phyloP scores from a whole-genome alignment of 306 rosid species.

The Vachellia pachyceras region DNA sequence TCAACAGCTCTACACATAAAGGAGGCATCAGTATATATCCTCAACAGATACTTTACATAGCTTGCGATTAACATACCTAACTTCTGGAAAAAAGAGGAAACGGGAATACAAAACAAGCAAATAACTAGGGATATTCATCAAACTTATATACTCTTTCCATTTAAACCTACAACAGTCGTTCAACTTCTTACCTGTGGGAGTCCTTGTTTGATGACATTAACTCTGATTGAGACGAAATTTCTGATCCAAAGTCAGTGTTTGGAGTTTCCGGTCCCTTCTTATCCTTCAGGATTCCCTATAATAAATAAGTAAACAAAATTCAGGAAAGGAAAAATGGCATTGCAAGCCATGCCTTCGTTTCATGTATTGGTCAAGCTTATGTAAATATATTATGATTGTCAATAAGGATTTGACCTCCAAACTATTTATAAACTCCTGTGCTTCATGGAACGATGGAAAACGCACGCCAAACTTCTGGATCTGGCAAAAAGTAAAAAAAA shows the following conservation, averaged over 20 bases:
- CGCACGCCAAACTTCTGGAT: conserved; percentile 81
- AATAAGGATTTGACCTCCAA: conserved; percentile 56
- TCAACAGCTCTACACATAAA: conserved; percentile 58
- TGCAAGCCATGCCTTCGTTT: conserved; percentile 18
- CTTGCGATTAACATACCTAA: conserved; percentile 22
- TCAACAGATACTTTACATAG: conserved; percentile 31
- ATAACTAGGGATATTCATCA: conserved; percentile 27
- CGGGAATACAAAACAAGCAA: neutral
- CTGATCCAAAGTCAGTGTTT: conserved; percentile 62
- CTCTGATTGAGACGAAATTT: conserved; percentile 69
- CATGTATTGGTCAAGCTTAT: neutral
- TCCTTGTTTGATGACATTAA: conserved; percentile 64
- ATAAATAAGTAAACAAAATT: neutral
- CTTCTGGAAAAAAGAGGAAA: conserved; percentile 3
- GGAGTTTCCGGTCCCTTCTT: conserved; percentile 54
- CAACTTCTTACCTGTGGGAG: conserved; percentile 46
- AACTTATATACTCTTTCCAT: conserved; percentile 23
- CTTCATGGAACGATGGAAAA: conserved; percentile 64
- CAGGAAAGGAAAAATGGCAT: neutral
- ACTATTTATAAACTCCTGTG: conserved; percentile 59
- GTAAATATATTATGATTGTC: neutral
- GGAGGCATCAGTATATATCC: conserved; percentile 35
- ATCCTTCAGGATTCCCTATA: conserved; percentile 61
- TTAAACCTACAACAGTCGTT: conserved; percentile 24
- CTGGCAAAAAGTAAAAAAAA: conserved; percentile 47